Evolutionary conservation across 192 early-diverging fungal genomes (phyloP).

Genomic region (Chytriomyces hyalinus): DNA sequence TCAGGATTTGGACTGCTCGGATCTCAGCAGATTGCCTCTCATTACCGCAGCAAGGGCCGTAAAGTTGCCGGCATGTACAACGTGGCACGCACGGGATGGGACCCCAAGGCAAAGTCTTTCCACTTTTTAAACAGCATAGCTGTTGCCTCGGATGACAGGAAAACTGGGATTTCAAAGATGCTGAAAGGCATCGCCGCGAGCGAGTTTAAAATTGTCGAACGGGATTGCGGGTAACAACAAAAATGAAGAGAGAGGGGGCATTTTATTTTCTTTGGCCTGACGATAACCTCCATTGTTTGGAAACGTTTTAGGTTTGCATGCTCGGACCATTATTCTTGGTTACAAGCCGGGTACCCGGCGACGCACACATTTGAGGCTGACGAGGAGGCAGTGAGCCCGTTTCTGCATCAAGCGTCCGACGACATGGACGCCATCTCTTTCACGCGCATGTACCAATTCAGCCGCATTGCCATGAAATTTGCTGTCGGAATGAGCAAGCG

Average conservation of each 20-base stretch:
- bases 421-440: neutral
- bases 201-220: neutral
- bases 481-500: neutral
- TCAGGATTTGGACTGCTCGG: neutral
- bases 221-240: slow-evolving; percentile 9
- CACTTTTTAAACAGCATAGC: neutral
- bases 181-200: neutral
- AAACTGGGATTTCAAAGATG: neutral
- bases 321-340: slow-evolving; percentile 19
- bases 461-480: neutral
- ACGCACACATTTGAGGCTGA: slow-evolving; percentile 4
- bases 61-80: neutral
- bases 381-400: neutral
- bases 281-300: neutral
- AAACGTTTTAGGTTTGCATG: slow-evolving; percentile 7
- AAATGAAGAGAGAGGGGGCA: no score
- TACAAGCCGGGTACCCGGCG: slow-evolving; percentile 5
- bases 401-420: slow-evolving; percentile 4
- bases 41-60: neutral
- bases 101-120: neutral
- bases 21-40: neutral
- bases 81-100: slow-evolving; percentile 14
- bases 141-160: slow-evolving; percentile 7
- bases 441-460: neutral
- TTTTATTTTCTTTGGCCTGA: neutral